phyloP scores from a whole-genome alignment of 257 asterid species.

The Solanum virginianum region DNA sequence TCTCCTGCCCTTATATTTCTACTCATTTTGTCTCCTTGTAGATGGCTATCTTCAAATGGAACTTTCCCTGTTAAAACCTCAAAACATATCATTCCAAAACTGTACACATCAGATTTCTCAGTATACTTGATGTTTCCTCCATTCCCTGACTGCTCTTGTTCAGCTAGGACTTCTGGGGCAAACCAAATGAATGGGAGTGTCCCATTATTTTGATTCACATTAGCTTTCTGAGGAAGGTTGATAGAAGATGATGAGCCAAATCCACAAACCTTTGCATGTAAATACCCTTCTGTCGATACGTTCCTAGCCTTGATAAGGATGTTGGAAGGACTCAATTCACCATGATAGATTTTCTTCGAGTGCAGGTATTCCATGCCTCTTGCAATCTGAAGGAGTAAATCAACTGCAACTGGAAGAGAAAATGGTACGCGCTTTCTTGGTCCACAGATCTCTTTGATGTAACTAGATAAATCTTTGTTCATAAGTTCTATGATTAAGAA shows the following conservation, averaged over 20 bases:
- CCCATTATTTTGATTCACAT: conserved; percentile 20
- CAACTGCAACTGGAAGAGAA: conserved; percentile 59
- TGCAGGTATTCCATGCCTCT: conserved; percentile 95
- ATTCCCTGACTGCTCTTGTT: conserved; percentile 23
- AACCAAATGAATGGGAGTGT: conserved; percentile 45
- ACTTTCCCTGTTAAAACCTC: conserved; percentile 81
- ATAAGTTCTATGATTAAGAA: conserved; percentile 68
- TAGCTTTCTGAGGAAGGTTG: conserved; percentile 20
- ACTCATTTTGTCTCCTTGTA: conserved; percentile 86
- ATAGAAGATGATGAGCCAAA: conserved; percentile 30
- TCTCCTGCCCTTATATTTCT: conserved; percentile 78
- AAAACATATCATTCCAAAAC: conserved; percentile 85
- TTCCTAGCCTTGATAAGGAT: conserved; percentile 43
- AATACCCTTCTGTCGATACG: conserved; percentile 33
- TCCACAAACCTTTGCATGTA: conserved; percentile 64
- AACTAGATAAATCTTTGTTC: conserved; percentile 53
- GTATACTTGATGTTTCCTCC: conserved; percentile 18
- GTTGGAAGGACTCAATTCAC: conserved; percentile 57
- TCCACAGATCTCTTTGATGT: conserved; percentile 55
- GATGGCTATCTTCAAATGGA: conserved; percentile 78
- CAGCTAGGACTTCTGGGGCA: conserved; percentile 76
- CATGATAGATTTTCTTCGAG: conserved; percentile 56
- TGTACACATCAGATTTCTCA: conserved; percentile 73
- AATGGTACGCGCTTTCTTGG: conserved; percentile 62
- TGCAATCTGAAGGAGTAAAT: conserved; percentile 82